phyloP scores from a whole-genome alignment of 2,329 filamentous ascomycete species.

The Neopestalotiopsis rosae region DNA sequence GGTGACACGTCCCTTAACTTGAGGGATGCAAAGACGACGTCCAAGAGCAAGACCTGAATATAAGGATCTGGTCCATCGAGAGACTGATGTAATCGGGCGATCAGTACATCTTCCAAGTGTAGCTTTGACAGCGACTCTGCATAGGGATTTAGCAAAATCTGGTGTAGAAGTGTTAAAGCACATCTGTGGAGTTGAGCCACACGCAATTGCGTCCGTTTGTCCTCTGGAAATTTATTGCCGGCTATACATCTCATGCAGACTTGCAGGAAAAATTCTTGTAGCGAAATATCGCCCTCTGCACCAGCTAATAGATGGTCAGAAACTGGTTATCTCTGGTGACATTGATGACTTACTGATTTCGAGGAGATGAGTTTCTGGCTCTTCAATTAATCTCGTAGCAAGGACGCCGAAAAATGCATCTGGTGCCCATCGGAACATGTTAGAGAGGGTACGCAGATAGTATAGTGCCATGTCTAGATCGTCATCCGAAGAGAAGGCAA shows the following conservation, averaged over 20 bases:
- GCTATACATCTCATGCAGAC: constrained; percentile 69
- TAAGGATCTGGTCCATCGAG: constrained; percentile 68
- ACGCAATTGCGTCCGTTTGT: constrained; percentile 48
- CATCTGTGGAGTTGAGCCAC: constrained; percentile 73
- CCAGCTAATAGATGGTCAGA: constrained; percentile 46
- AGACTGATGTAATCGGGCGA: constrained; percentile 69
- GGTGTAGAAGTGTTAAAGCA: constrained; percentile 72
- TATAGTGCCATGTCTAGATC: constrained; percentile 81
- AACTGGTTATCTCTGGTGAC: constrained; percentile 27
- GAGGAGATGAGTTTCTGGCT: constrained; percentile 49
- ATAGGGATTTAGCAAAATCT: constrained; percentile 70
- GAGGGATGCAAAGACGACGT: constrained; percentile 76
- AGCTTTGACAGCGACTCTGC: constrained; percentile 63
- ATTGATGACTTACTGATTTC: constrained; percentile 55
- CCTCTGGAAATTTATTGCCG: constrained; percentile 41
- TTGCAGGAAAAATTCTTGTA: constrained; percentile 72
- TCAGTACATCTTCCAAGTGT: constrained; percentile 73
- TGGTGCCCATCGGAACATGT: constrained; percentile 72
- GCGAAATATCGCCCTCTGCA: constrained; percentile 59
- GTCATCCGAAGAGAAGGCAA: constrained; percentile 58
- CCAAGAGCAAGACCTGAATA: constrained; percentile 78
- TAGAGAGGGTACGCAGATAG: constrained; percentile 75
- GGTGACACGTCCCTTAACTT: constrained; percentile 61
- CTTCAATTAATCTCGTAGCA: constrained; percentile 63
- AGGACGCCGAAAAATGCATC: constrained; percentile 74